Evolutionary conservation across 1,284 basidiomycete genomes (phyloP), one percentile per base, ranked within the genome.

Genomic region (Mixia osmundae): DNA sequence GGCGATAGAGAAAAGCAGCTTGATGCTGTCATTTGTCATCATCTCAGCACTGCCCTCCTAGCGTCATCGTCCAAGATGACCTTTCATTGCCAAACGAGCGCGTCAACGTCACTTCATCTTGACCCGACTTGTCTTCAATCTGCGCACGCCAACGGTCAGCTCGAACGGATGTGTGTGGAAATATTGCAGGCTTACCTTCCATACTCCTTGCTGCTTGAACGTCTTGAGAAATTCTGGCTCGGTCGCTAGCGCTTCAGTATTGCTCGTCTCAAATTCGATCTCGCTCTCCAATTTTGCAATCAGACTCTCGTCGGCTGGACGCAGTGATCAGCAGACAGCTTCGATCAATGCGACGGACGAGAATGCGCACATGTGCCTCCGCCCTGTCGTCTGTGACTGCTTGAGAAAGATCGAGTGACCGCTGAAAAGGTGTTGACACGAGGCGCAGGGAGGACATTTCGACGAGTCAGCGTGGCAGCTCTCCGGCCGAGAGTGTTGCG

Each of bases 71-170:
- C 14, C 34, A 18, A 7, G 64, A 74, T 40, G 49, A 85, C 80
- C 62, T 68, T 61, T 97, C 87, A 53, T 82, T 83, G 45, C 83
- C 87, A 54, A 85, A 95, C 48, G 72, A 72, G 44, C 87, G 71
- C 22, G 61, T 64, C 23, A 97, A 59, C 15, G 67, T 61, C 25
- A 95, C 69, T 55, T 94, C 87, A 56, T 94, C 87, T 31, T 69
- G 67, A 23, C 75, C 78, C 5, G 62, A 47, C 21, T 57, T 56
- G 54, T 91, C 80, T 44, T 70, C 62, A 48, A 95, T 67, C 69
- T 82, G 34, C 19, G 20, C 1, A 10, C 4, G 3, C 10, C 7
- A 3, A 3, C 3, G 20, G 38, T 26, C 34, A 15, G 7, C 14
- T 9, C 15, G 35, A 15, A 26, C 25, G 21, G 25, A 36, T 23